Percentiles rank a stretch among this genome's conserved stretches.
Evolutionary conservation across 1,284 basidiomycete genomes (phyloP).

Genomic region (Ustilago sp.): DNA sequence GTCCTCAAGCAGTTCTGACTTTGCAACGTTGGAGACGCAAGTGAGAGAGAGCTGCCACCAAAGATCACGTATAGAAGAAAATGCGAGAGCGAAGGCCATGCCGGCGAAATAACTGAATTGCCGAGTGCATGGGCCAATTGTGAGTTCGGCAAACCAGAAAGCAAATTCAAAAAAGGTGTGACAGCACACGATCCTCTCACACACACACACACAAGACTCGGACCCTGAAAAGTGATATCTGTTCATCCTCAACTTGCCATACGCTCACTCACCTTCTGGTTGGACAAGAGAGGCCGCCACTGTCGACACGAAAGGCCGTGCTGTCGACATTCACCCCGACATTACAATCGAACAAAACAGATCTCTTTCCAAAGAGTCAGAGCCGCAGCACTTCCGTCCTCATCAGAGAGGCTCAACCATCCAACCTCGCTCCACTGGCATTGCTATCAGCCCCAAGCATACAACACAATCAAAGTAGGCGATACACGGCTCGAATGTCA

Average conservation of each 20-base stretch:
- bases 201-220: not conserved
- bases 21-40: not conserved
- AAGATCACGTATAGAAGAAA: not conserved
- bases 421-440: not conserved
- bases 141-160: conserved; percentile 4
- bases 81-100: not conserved
- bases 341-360: not conserved
- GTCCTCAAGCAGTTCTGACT: not conserved
- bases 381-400: too few species aligned
- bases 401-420: too few species aligned
- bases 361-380: too few species aligned
- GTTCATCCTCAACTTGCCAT: not conserved
- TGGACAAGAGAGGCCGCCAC: not conserved
- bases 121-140: conserved; percentile 16
- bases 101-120: conserved; percentile 11
- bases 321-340: not conserved
- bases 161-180: not conserved
- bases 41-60: not conserved
- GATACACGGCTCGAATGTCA: not conserved
- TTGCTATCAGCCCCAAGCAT: not conserved
- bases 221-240: not conserved
- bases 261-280: not conserved
- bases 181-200: conserved; percentile 9
- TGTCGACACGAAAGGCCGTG: not conserved
- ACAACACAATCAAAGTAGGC: not conserved